Evolutionary conservation across 2,329 filamentous ascomycete genomes (phyloP).

Genomic region (Colletotrichum tamarilloi): DNA sequence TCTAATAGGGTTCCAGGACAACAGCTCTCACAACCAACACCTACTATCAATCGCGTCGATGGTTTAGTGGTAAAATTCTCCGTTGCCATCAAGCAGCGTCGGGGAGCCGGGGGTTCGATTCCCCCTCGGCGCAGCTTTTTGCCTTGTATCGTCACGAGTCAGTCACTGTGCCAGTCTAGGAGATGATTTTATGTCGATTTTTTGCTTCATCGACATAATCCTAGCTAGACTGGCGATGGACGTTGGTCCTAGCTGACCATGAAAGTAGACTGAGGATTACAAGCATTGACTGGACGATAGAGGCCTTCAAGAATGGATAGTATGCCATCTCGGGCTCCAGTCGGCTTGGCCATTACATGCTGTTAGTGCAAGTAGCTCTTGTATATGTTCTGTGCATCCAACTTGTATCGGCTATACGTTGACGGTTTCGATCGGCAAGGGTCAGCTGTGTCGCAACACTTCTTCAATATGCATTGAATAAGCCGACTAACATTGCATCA

Average conservation of each 20-base stretch:
- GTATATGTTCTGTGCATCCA: not conserved
- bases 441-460: not conserved
- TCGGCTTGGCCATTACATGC: not conserved
- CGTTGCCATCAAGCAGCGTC: slow-evolving; percentile 15
- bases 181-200: too few relatives aligned
- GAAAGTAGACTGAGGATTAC: not conserved
- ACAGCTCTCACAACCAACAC: accelerated
- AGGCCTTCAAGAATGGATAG: not conserved
- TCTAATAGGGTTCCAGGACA: accelerated
- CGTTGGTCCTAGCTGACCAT: not conserved
- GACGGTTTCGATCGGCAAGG: not conserved
- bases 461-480: too few relatives aligned
- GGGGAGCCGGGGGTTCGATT: slow-evolving; percentile 20
- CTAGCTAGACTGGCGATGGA: too few relatives aligned
- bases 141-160: not conserved
- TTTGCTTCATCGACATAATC: not conserved
- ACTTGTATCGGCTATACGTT: not conserved
- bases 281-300: not conserved
- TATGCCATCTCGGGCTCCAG: not conserved
- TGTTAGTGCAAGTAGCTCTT: not conserved
- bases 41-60: not conserved
- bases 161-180: too few relatives aligned
- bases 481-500: too few relatives aligned
- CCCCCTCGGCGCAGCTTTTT: slow-evolving; percentile 3
- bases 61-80: slow-evolving; percentile 21